Evolutionary conservation across 345 rosid genomes (phyloP), one percentile per base, ranked within the genome.

Genomic region (Corchorus olitorius): DNA sequence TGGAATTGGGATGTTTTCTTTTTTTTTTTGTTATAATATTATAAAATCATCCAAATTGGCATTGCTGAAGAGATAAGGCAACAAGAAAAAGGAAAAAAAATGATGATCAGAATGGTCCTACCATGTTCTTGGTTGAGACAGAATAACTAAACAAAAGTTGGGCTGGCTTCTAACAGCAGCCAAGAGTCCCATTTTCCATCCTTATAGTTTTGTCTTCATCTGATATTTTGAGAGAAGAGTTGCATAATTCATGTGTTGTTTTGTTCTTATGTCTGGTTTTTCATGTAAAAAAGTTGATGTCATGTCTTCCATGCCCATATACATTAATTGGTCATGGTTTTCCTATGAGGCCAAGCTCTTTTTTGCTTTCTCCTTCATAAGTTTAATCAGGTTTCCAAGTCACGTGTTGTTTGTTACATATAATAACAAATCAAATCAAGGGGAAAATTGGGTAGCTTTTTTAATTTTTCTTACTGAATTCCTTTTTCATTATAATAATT

Each of bases 61-160:
- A 39, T 39, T 1, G 33, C 34, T 35, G 53, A 75, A 65, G 70
- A 39, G 78, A 75, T 64, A 75, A 75, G 77, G 62, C 71, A 65
- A 39, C 34, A 35, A 39, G 43, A 64, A 62, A 63, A 74, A 12
- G 70, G 12, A 63, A 46, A 27, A 27, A 27, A 27, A 27, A 27
- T 27, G 70, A 56, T 14, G 75, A 72, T 6, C 15, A 62, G 49
- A 70, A 39, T 2, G 70, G 77, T 63, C 77, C 77, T 35, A 74
- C 77, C 77, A 75, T 46, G 77, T 64, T 75, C 4, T 11, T 48
- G 62, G 6, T 48, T 65, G 39, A 19, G 77, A 49, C 14, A 70
- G 33, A 70, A 34, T 34, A 17, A 49, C 17, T 19, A 12, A 4
- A 48, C 19, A 12, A 53, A 63, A 48, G 4, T 17, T 75, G 62